phyloP scores from a whole-genome alignment of 371 early-diverging fungal species.

The Mortierella sp. region DNA sequence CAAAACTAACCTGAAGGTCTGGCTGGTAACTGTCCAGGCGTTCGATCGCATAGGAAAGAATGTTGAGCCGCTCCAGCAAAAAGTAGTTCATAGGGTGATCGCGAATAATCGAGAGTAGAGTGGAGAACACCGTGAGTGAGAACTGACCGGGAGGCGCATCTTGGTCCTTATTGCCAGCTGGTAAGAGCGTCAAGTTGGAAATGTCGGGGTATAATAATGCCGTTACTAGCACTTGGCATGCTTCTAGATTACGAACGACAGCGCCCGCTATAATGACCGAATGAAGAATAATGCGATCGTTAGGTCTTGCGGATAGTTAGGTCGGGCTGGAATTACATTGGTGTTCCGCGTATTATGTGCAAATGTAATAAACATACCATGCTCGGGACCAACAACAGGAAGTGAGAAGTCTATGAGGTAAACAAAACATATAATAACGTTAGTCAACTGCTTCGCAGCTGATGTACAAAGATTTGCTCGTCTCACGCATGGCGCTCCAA shows the following conservation, averaged over 20 bases:
- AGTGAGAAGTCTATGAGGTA: conserved; percentile 51
- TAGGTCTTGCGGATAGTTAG: background rate
- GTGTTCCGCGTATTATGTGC: conserved; percentile 42
- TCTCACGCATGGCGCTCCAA: background rate
- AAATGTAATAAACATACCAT: conserved; percentile 38
- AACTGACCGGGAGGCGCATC: conserved; percentile 52
- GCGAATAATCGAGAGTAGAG: conserved; percentile 60
- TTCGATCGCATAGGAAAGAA: conserved; percentile 69
- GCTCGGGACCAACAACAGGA: conserved; percentile 58
- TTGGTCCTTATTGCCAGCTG: conserved; percentile 24
- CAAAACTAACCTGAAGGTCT: conserved; percentile 62
- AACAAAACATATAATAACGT: background rate
- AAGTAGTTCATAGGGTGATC: conserved; percentile 71
- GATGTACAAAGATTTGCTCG: background rate
- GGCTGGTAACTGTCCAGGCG: conserved; percentile 65
- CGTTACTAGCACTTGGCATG: conserved; percentile 62
- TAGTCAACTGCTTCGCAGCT: background rate
- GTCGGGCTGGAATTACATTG: background rate
- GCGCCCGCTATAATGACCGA: conserved; percentile 35
- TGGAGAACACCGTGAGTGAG: conserved; percentile 56
- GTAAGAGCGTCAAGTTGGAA: conserved; percentile 38
- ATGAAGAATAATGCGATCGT: background rate
- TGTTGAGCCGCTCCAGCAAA: conserved; percentile 62
- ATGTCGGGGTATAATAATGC: conserved; percentile 61
- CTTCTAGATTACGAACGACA: conserved; percentile 63